Percentiles rank a stretch among this genome's conserved stretches.
phyloP scores from a whole-genome alignment of 2,329 filamentous ascomycete genomes.

The Plectosphaerella cucumerina region DNA sequence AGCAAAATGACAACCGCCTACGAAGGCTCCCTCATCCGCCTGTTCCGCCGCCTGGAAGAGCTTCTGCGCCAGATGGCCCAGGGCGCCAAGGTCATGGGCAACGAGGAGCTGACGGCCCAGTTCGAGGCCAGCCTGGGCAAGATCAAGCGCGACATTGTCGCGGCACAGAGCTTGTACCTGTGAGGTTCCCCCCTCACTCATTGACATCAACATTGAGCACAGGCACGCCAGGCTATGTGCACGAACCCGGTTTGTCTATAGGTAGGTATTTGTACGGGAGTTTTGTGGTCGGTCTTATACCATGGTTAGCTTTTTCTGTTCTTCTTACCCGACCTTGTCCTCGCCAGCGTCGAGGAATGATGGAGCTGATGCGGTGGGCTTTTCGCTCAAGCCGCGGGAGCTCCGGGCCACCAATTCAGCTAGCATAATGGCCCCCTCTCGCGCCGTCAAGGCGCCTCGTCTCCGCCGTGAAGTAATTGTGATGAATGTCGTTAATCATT shows the following conservation, averaged over 20 bases:
- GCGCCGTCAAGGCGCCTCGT: neutral
- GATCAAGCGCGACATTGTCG: constrained; percentile 90
- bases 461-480: neutral
- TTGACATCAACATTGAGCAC: neutral
- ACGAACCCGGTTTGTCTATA: neutral
- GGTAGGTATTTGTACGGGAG: neutral
- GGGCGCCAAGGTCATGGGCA: constrained; percentile 97
- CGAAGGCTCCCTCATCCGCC: constrained; percentile 91
- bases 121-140: constrained; percentile 84
- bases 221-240: too few species aligned
- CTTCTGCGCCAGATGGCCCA: constrained; percentile 91
- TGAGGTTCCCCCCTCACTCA: constrained; percentile 30
- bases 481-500: neutral
- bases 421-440: constrained; percentile 5
- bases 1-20: constrained; percentile 99
- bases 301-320: constrained; percentile 2
- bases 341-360: neutral
- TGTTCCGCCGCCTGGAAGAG: constrained; percentile 94
- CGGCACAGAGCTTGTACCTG: constrained; percentile 88
- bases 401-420: constrained; percentile 4
- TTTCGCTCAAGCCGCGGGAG: neutral
- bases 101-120: constrained; percentile 85
- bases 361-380: neutral
- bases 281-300: constrained; percentile 1
- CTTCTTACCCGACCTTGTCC: neutral